Evolutionary conservation across 208 protist genomes (phyloP), one percentile per base, ranked within the genome.

Genomic region (Leishmania gerbilli): DNA sequence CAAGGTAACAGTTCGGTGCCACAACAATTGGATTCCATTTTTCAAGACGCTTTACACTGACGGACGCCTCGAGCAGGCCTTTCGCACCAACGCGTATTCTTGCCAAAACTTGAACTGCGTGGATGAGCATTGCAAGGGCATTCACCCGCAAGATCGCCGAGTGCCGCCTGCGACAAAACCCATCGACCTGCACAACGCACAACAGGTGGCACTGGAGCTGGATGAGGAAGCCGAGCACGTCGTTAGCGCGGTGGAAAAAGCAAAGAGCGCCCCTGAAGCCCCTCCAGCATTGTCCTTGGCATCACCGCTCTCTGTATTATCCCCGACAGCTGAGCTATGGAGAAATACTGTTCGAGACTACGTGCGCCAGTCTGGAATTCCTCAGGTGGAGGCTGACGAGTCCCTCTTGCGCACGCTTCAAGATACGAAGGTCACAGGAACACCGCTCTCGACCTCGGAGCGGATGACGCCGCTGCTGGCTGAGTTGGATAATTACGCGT

Each of bases 31-130:
- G 89, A 93, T 95, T 89, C 93, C 93, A 2, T 97, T 97, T 77
- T 97, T 97, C 75, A 97, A 97, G 79, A 97, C 93, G 8, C 40
- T 95, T 11, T 97, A 95, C 83, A 97, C 93, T 0, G 93, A 94
- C 49, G 93, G 93, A 11, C 88, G 93, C 11, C 88, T 97, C 13
- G 91, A 92, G 55, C 93, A 97, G 67, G 93, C 93, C 24, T 95
- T 97, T 80, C 93, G 93, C 40, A 75, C 84, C 40, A 88, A 93
- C 69, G 79, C 88, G 62, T 91, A 86, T 71, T 86, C 86, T 11
- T 97, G 93, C 79, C 89, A 84, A 71, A 82, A 94, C 76, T 77
- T 84, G 49, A 85, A 65, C 24, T 97, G 93, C 56, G 80, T 76
- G 0, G 86, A 95, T 79, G 91, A 95, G 71, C 91, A 93, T 72